Evolutionary conservation across 768 basidiomycete species (phyloP).

Genomic region (Cubamyces lactineus): DNA sequence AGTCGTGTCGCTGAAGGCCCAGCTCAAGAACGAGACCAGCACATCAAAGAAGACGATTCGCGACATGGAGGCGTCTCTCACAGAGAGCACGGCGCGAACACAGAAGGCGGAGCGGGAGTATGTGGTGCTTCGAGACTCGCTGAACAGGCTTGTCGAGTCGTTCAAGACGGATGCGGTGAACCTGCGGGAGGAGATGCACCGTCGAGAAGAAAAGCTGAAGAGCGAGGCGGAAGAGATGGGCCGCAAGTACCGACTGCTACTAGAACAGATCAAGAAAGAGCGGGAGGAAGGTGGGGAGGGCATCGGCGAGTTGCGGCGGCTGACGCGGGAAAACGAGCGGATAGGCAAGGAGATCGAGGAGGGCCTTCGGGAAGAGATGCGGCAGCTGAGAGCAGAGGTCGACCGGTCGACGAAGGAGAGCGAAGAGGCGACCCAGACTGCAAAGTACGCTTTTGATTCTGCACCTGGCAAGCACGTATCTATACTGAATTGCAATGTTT

Average conservation of each 20-base stretch:
- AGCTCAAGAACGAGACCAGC: slow-evolving; percentile 73
- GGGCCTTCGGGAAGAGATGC: slow-evolving; percentile 61
- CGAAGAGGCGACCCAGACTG: slow-evolving; percentile 60
- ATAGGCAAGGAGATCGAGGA: slow-evolving; percentile 61
- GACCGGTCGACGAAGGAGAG: slow-evolving; percentile 57
- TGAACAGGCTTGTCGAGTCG: slow-evolving; percentile 70
- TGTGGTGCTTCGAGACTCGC: slow-evolving; percentile 71
- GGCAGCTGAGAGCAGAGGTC: slow-evolving; percentile 53
- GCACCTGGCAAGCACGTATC: background rate
- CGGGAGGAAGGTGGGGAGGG: slow-evolving; percentile 51
- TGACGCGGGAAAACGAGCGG: slow-evolving; percentile 53
- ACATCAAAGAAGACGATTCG: slow-evolving; percentile 75
- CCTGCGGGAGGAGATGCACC: slow-evolving; percentile 73
- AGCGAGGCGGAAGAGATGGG: slow-evolving; percentile 69
- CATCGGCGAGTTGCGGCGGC: slow-evolving; percentile 49
- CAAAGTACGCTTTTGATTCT: slow-evolving; percentile 52
- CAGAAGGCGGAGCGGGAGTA: slow-evolving; percentile 87
- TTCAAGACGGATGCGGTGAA: slow-evolving; percentile 77
- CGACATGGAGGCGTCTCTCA: slow-evolving; percentile 76
- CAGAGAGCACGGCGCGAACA: slow-evolving; percentile 75
- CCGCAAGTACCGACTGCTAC: slow-evolving; percentile 67
- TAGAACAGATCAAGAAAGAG: slow-evolving; percentile 62
- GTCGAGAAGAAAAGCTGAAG: slow-evolving; percentile 69
- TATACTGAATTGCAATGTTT: background rate
- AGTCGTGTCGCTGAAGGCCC: slow-evolving; percentile 63